phyloP scores from a whole-genome alignment of 2,329 filamentous ascomycete species.

The Plectosphaerella plurivora region DNA sequence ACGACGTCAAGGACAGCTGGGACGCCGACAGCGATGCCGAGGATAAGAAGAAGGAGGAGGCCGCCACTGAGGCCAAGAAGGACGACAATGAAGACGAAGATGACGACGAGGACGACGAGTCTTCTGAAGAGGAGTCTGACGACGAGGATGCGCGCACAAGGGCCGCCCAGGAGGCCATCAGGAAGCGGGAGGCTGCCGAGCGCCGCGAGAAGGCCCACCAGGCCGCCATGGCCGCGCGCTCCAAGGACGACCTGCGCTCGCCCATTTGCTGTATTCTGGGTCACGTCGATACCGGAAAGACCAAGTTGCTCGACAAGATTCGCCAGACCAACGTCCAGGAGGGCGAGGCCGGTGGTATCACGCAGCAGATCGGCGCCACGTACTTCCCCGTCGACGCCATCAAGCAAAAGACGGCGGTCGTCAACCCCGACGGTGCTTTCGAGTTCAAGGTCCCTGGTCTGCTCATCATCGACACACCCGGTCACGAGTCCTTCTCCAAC shows the following conservation, averaged over 20 bases:
- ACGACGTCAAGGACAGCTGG: constrained; percentile 90
- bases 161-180: constrained; percentile 50
- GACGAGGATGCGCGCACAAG: constrained; percentile 59
- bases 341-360: constrained; percentile 98
- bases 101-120: constrained; percentile 35
- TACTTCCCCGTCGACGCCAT: constrained; percentile 97
- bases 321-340: constrained; percentile 98
- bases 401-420: constrained; percentile 84
- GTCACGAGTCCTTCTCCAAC: constrained; percentile 99
- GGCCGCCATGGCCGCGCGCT: constrained; percentile 84
- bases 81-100: constrained; percentile 16
- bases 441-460: constrained; percentile 98
- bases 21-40: constrained; percentile 81
- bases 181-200: constrained; percentile 85
- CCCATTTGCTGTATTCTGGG: constrained; percentile 99
- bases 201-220: constrained; percentile 86
- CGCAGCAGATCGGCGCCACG: constrained; percentile 97
- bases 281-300: constrained; percentile 99
- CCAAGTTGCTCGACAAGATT: constrained; percentile 98
- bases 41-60: constrained; percentile 33
- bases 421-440: constrained; percentile 86
- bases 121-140: constrained; percentile 60
- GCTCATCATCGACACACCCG: constrained; percentile 94
- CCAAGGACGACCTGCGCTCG: constrained; percentile 90
- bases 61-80: constrained; percentile 17